Conservation (phyloP, 352 stramenopile species). For the Phytopythium cucurbitacearum region DNA sequence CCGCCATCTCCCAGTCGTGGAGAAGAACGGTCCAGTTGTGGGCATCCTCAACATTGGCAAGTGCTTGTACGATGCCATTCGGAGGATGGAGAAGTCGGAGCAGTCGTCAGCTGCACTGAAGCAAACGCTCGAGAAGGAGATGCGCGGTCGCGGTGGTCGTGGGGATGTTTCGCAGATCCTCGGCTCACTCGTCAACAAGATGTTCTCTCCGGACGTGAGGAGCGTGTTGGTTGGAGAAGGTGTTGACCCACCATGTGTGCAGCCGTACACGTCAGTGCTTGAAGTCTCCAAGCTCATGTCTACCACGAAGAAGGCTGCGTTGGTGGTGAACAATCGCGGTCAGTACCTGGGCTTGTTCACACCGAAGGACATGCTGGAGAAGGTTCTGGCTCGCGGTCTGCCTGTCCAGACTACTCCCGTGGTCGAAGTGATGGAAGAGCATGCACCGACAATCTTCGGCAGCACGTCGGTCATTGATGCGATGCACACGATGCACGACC, state of each 20-base stretch:
- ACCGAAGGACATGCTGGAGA: conserved; percentile 96
- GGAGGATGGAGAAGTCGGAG: conserved; percentile 94
- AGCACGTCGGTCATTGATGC: conserved; percentile 76
- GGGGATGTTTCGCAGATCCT: conserved; percentile 57
- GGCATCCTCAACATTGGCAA: conserved; percentile 98
- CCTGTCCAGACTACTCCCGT: conserved; percentile 91
- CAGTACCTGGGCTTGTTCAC: conserved; percentile 96
- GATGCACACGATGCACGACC: conserved; percentile 87
- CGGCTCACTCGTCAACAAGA: conserved; percentile 83
- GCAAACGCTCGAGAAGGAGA: conserved; percentile 75
- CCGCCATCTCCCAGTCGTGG: conserved; percentile 80
- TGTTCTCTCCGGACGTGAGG: conserved; percentile 85
- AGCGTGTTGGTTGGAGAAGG: conserved; percentile 80
- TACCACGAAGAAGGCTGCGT: conserved; percentile 90
- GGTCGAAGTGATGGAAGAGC: conserved; percentile 87
- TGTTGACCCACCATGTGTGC: conserved; percentile 67
- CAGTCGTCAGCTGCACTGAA: conserved; percentile 68
- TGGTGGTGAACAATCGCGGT: conserved; percentile 92
- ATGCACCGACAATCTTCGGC: conserved; percentile 65
- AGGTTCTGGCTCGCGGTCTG: conserved; percentile 91
- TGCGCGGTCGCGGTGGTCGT: conserved; percentile 42
- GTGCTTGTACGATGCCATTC: conserved; percentile 98
- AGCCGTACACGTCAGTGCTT: conserved; percentile 89
- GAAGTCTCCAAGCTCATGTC: conserved; percentile 94
- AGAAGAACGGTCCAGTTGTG: conserved; percentile 83